Evolutionary conservation across 148 eudicot species (phyloP).

Genomic region (Polygonum maritimum): DNA sequence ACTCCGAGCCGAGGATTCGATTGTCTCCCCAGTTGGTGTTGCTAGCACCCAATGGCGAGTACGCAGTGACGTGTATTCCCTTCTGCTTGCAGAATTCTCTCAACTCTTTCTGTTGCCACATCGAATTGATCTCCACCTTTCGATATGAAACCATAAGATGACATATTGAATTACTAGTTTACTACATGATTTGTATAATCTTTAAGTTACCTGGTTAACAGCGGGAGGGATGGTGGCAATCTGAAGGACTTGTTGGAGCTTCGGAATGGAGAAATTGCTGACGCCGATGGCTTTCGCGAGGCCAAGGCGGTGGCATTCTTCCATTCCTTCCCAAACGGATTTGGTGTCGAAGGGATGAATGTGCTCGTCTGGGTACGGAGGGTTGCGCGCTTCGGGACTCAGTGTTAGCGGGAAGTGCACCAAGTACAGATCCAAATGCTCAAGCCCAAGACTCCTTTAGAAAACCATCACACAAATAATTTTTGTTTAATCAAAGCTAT

Average conservation of each 20-base stretch:
- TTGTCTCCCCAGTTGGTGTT: constrained; percentile 4
- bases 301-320: constrained; percentile 18
- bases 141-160: neutral
- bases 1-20: neutral
- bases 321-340: constrained; percentile 25
- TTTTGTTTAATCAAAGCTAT: no score
- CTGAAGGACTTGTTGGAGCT: constrained; percentile 10
- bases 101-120: constrained; percentile 27
- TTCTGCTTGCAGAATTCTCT: constrained; percentile 20
- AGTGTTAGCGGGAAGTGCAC: constrained; percentile 26
- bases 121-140: constrained; percentile 27
- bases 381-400: constrained; percentile 16
- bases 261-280: constrained; percentile 17
- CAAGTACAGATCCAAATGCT: constrained; percentile 25
- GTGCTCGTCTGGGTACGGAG: constrained; percentile 21
- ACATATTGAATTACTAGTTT: no score
- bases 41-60: constrained; percentile 22
- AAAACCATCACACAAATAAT: neutral
- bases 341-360: constrained; percentile 17
- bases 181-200: neutral
- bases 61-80: constrained; percentile 17
- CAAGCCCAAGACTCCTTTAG: constrained; percentile 24
- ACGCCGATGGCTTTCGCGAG: constrained; percentile 19
- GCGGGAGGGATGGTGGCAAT: constrained; percentile 16
- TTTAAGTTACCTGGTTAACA: constrained; percentile 15